Conservation (phyloP, 192 early-diverging fungal species). For the Gorgonomyces haynaldii region DNA sequence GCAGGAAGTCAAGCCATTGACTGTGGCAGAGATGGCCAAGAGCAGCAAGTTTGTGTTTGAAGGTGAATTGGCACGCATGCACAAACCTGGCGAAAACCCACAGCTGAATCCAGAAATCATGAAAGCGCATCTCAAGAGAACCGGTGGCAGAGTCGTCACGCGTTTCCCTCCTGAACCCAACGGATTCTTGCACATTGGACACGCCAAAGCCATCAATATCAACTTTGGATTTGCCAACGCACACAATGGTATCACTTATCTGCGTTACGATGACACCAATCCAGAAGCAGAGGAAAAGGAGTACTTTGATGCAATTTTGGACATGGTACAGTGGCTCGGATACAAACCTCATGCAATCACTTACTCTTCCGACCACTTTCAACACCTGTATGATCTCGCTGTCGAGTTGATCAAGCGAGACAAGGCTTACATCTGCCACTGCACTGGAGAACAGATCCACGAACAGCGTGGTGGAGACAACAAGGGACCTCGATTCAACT, state of each 20-base stretch:
- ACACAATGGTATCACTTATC: constrained; percentile 79
- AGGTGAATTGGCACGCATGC: constrained; percentile 83
- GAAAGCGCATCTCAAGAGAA: constrained; percentile 78
- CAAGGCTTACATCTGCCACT: constrained; percentile 90
- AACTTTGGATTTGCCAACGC: constrained; percentile 97
- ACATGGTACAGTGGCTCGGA: constrained; percentile 91
- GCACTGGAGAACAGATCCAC: constrained; percentile 89
- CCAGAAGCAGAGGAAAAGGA: constrained; percentile 89
- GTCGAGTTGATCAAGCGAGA: constrained; percentile 80
- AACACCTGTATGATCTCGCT: constrained; percentile 89
- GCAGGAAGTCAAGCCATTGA: constrained; percentile 15
- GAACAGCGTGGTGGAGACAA: constrained; percentile 82
- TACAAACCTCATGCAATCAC: constrained; percentile 84
- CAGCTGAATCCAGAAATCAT: constrained; percentile 89
- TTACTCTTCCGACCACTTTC: constrained; percentile 98
- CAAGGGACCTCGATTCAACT: constrained; percentile 75
- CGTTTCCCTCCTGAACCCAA: constrained; percentile 99
- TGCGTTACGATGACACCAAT: constrained; percentile 85
- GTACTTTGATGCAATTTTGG: constrained; percentile 91
- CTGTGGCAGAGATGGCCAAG: constrained; percentile 42
- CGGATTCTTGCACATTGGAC: constrained; percentile 97
- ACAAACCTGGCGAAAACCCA: constrained; percentile 91
- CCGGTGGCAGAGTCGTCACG: constrained; percentile 84
- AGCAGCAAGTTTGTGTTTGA: constrained; percentile 59
- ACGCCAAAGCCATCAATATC: constrained; percentile 99